These are phyloP conservation scores for Dichotomopilus funicola DNA, from an alignment of 2,329 filamentous ascomycete species.

Conservation along the genomic window DNA sequence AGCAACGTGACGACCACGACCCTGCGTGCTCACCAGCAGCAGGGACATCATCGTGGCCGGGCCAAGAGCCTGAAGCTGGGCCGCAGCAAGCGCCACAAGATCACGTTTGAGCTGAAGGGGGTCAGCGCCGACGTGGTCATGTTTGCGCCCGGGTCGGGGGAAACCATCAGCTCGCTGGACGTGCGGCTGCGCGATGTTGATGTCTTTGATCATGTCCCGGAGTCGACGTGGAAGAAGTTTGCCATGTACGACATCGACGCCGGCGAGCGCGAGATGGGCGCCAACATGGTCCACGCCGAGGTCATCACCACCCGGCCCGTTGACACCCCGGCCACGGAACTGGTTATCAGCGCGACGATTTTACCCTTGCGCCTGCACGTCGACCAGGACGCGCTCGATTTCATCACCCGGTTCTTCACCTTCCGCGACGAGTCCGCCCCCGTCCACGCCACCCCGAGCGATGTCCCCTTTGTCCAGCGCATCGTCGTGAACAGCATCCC, in stretches of 20 bases:
- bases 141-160: slow-evolving; percentile 68
- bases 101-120: slow-evolving; percentile 86
- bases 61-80: slow-evolving; percentile 62
- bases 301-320: slow-evolving; percentile 83
- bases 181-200: slow-evolving; percentile 76
- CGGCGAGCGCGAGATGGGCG: slow-evolving; percentile 77
- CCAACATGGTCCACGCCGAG: slow-evolving; percentile 85
- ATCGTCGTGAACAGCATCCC: slow-evolving; percentile 79
- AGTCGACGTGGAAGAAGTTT: slow-evolving; percentile 98
- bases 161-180: slow-evolving; percentile 84
- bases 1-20: slow-evolving; percentile 60
- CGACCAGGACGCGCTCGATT: slow-evolving; percentile 94
- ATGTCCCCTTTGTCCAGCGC: slow-evolving; percentile 81
- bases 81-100: slow-evolving; percentile 87
- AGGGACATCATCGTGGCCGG: slow-evolving; percentile 25
- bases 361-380: slow-evolving; percentile 87
- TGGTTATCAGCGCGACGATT: slow-evolving; percentile 72
- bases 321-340: slow-evolving; percentile 78
- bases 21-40: slow-evolving; percentile 39
- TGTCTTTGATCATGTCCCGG: slow-evolving; percentile 88
- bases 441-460: slow-evolving; percentile 53
- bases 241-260: slow-evolving; percentile 86
- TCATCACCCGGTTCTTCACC: slow-evolving; percentile 94
- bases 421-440: slow-evolving; percentile 75
- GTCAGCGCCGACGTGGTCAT: slow-evolving; percentile 75